Base-by-base conservation (phyloP, 2,329 filamentous ascomycete species). In the Hypoxylon sp. region DNA sequence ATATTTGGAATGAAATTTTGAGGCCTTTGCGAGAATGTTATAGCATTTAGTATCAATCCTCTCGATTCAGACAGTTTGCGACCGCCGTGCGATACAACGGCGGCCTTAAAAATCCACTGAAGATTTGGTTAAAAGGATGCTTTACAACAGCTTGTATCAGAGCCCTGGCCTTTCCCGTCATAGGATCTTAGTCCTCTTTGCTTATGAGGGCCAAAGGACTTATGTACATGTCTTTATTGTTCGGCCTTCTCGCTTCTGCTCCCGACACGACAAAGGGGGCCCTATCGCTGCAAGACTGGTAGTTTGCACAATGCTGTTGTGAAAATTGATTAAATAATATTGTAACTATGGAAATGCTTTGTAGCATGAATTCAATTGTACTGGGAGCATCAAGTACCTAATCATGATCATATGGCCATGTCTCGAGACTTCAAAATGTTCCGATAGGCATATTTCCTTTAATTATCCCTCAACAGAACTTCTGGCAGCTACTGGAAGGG, bases 261-360 rank as follows among this genome's bases (percentile, higher is more conserved):
- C 23, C 55, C 59, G 46, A 59, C 45, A 28, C 3, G 23, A 65
- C 66, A 66, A 68, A 63, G 55, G 30, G 32, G 11, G 32, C 7
- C 48, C 23, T 49, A 45, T 53, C 17, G 1, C 32, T 30, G 21
- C n/a, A 34, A 21, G 13, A 9, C 13, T 1, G 13, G 14, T 28
- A 32, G 19, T 6, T 23, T 11, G 32, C 10, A n/a, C n/a, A 52
- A 23, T 14, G 23, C 23, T 17, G 23, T 45, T 46, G 21, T 36
- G 7, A 5, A n/a, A 41, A 36, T 58, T 23, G 32, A 4, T 43
- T 43, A 21, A 21, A 21, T 5, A 21, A 2, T 30, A 48, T 36
- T 21, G 19, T 28, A 43, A 13, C 17, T 19, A 4, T 46, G 9
- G 13, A 17, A 41, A 17, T 30, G 17, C 23, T 17, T n/a, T 4